Conservation (phyloP, 352 stramenopile genomes). For the Globisporangium echinulatum region DNA sequence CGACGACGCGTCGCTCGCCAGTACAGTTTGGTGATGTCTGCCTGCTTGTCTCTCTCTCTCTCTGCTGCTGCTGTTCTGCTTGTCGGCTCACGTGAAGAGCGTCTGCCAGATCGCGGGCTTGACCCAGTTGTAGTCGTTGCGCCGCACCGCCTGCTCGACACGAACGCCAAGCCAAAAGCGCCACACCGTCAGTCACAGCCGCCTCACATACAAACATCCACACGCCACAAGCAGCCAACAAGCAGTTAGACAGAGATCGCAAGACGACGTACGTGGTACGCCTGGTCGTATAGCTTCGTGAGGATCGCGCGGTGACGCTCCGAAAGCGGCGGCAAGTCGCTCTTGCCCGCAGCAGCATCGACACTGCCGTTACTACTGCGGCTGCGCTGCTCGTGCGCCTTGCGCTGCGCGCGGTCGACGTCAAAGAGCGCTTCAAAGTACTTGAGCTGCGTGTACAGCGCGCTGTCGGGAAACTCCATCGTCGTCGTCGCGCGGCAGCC, state of each 20-base stretch:
- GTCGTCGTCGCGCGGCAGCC: constrained; percentile 90
- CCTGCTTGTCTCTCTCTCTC: neutral
- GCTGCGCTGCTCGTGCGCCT: constrained; percentile 63
- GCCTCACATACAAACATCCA: neutral
- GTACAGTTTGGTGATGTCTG: neutral
- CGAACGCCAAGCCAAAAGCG: neutral
- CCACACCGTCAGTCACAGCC: constrained; percentile 4
- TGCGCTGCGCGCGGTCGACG: constrained; percentile 84
- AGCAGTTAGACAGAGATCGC: neutral
- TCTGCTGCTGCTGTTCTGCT: neutral
- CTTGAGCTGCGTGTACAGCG: constrained; percentile 96
- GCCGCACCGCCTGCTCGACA: constrained; percentile 52
- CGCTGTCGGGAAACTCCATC: constrained; percentile 86
- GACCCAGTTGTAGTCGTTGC: constrained; percentile 93
- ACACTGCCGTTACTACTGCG: constrained; percentile 10
- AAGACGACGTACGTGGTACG: constrained; percentile 39
- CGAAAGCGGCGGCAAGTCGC: constrained; percentile 42
- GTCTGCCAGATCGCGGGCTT: constrained; percentile 88
- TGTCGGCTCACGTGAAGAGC: constrained; percentile 55
- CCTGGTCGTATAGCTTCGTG: constrained; percentile 71
- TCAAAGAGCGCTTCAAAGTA: constrained; percentile 97
- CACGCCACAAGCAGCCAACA: neutral
- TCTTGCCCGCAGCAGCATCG: constrained; percentile 14
- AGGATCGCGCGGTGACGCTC: constrained; percentile 71
- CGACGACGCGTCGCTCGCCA: neutral